Percentiles rank a stretch among this genome's conserved stretches.
These are phyloP conservation scores for Pseudocercospora cruenta DNA, from an alignment of 2,329 filamentous ascomycete genomes.

Conservation along the genomic window DNA sequence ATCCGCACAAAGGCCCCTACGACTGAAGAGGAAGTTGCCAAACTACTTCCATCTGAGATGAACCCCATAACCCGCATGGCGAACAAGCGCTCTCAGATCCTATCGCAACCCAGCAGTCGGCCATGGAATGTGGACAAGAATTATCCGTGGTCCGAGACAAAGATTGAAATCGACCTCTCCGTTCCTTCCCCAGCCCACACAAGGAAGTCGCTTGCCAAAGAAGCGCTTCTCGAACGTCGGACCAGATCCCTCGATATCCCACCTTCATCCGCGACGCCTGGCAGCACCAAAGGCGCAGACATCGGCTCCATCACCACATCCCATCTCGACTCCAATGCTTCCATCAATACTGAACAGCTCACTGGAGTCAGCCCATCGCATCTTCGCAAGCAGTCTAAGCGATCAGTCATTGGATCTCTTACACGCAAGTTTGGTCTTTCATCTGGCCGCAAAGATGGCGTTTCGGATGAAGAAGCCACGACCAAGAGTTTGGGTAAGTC, in stretches of 20 bases:
- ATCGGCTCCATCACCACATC: constrained; percentile 37
- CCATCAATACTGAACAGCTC: constrained; percentile 38
- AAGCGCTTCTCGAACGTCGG: constrained; percentile 33
- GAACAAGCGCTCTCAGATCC: constrained; percentile 37
- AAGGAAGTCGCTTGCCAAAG: constrained; percentile 34
- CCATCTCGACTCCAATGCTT: constrained; percentile 30
- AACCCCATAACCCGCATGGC: constrained; percentile 39
- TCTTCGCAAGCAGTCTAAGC: constrained; percentile 38
- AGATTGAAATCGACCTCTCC: constrained; percentile 46
- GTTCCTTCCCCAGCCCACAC: constrained; percentile 38
- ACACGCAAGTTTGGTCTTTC: constrained; percentile 38
- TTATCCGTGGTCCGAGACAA: constrained; percentile 49
- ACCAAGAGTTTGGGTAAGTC: constrained; percentile 23
- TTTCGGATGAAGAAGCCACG: constrained; percentile 21
- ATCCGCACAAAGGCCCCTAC: constrained; percentile 35
- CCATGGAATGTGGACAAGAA: constrained; percentile 55
- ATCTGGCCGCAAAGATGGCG: constrained; percentile 16
- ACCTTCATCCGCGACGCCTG: constrained; percentile 18
- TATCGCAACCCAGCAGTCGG: constrained; percentile 43
- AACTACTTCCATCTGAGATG: constrained; percentile 37
- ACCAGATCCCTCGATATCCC: constrained; percentile 35
- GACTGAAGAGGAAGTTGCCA: constrained; percentile 37
- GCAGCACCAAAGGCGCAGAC: constrained; percentile 35
- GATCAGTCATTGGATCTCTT: constrained; percentile 42
- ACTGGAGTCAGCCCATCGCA: constrained; percentile 36